These are phyloP conservation scores for Pseudogymnoascus sp. DNA, from an alignment of 2,329 filamentous ascomycete species.

Conservation along the genomic window DNA sequence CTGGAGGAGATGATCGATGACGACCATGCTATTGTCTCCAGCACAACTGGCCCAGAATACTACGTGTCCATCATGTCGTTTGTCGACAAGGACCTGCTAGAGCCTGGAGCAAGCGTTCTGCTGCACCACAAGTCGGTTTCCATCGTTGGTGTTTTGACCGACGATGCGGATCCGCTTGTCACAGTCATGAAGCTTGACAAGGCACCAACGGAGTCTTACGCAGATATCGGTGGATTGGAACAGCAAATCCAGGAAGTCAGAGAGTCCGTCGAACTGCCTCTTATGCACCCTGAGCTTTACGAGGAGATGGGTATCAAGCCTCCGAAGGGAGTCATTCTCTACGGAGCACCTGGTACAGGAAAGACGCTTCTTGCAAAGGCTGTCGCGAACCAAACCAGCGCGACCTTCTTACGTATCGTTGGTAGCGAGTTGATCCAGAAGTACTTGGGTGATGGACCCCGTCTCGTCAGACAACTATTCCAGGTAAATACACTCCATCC, in stretches of 20 bases:
- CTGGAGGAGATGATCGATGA: constrained; percentile 98
- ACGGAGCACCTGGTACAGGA: constrained; percentile 92
- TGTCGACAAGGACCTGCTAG: constrained; percentile 95
- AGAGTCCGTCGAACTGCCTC: constrained; percentile 90
- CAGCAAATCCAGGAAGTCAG: constrained; percentile 94
- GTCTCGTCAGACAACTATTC: constrained; percentile 92
- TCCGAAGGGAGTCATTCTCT: constrained; percentile 97
- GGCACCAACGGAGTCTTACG: constrained; percentile 95
- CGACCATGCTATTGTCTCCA: constrained; percentile 97
- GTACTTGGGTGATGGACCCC: constrained; percentile 91
- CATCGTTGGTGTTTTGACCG: constrained; percentile 92
- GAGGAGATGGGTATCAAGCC: constrained; percentile 99
- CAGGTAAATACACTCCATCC: constrained; percentile 45
- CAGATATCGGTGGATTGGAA: constrained; percentile 95
- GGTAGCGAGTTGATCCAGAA: constrained; percentile 98
- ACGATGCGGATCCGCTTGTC: constrained; percentile 90
- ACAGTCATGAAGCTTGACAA: constrained; percentile 99
- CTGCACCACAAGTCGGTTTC: constrained; percentile 97
- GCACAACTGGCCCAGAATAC: constrained; percentile 94
- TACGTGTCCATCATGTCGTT: constrained; percentile 99
- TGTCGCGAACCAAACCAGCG: constrained; percentile 97
- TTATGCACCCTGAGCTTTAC: constrained; percentile 93
- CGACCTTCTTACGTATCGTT: constrained; percentile 94
- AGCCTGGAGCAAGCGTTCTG: constrained; percentile 90
- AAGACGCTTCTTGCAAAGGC: constrained; percentile 95